Evolutionary conservation across 2,329 filamentous ascomycete genomes (phyloP), one percentile per base, ranked within the genome.

Genomic region (Talaromyces sp.): DNA sequence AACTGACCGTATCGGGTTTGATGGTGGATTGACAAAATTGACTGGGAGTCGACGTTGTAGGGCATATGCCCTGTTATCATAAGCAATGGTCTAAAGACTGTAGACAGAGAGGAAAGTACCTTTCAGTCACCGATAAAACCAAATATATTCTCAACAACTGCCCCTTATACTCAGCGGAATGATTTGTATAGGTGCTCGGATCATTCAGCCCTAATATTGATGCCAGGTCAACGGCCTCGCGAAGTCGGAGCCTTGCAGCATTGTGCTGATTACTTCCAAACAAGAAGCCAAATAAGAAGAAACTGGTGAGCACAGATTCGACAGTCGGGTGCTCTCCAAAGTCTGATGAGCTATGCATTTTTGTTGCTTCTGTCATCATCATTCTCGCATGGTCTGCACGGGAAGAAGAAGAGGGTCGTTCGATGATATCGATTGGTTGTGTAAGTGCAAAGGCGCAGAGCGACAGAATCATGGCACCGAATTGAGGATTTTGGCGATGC

Each of bases 161-260:
- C 19, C 79, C 78, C 60, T 76, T 77, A 45, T 75, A 74, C 52
- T 79, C 78, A 3, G 70, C 66, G 6, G 74, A 69, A 2, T 79
- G 69, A 61, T 76, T 72, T 6, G 69, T 71, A 66, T 81, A 81
- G 10, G 75, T 76, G 16, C 71, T 70, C 1, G 79, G 77, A 37
- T 79, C 70, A 66, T 81, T 79, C 54, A 81, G 67, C 0, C 77
- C 75, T 13, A 81, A 60, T 1, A 78, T 77, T 5, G 77, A 74
- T 0, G 79, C 79, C 37, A 81, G 74, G 60, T 81, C 79, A 6
- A 77, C 66, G 7, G 90, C 90, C 76, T 94, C 91, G 27, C 91
- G 86, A 19, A 94, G 80, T 72, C 91, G 87, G 72, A 88, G 91
- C 89, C 90, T 93, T 1, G 90, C 90, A 71, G 88, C 88, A 70